A percentile compares a stretch with the other conserved stretches of the same genome.
phyloP scores from a whole-genome alignment of 768 basidiomycete species.

The Erythrobasidium yunnanense region DNA sequence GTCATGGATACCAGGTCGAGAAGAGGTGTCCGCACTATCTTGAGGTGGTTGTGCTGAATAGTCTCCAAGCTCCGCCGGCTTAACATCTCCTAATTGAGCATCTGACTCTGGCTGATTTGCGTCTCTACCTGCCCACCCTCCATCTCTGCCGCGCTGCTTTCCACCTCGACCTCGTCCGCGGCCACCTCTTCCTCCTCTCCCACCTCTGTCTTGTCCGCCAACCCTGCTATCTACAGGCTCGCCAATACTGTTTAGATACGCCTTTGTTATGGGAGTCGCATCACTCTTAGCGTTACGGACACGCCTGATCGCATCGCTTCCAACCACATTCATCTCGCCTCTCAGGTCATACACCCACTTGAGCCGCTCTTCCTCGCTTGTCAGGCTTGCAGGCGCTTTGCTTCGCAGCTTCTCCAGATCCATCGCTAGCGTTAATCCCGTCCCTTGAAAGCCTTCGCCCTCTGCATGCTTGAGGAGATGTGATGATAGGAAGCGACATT shows the following conservation, averaged over 20 bases:
- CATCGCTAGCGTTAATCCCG: constrained; percentile 44
- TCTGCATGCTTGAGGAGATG: constrained; percentile 53
- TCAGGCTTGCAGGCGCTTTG: not conserved
- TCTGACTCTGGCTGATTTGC: not conserved
- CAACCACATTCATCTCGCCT: constrained; percentile 27
- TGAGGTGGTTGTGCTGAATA: not conserved
- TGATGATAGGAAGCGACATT: constrained; percentile 78
- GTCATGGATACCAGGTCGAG: too few relatives aligned
- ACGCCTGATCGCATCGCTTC: not conserved
- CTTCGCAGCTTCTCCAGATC: constrained; percentile 52
- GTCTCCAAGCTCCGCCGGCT: not conserved
- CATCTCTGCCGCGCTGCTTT: not conserved
- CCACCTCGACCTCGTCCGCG: constrained; percentile 6
- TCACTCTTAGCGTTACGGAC: not conserved
- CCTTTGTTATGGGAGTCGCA: not conserved
- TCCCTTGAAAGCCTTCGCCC: constrained; percentile 40
- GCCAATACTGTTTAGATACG: constrained; percentile 20
- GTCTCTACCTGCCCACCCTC: not conserved
- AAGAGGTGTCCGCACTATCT: not conserved
- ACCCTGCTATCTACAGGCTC: constrained; percentile 16
- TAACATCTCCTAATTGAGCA: not conserved
- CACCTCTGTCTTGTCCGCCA: not conserved
- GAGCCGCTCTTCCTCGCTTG: constrained; percentile 1
- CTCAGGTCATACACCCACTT: constrained; percentile 15
- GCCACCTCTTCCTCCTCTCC: constrained; percentile 10